phyloP scores from a whole-genome alignment of 371 early-diverging fungal species.

The Sporodiniella umbellata region DNA sequence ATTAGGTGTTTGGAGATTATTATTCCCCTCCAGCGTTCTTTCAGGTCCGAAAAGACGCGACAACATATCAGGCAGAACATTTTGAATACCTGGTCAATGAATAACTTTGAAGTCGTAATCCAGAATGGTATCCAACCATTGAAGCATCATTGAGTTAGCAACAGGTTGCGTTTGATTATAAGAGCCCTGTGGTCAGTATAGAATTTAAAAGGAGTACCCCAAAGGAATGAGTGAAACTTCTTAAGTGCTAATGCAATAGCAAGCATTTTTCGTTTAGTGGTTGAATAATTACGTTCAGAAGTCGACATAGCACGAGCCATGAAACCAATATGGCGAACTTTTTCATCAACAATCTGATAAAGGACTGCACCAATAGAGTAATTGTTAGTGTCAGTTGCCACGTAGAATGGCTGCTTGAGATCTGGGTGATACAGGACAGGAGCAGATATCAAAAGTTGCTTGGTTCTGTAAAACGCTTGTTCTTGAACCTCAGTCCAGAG shows the following conservation, averaged over 20 bases:
- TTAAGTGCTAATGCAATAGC: slow-evolving; percentile 18
- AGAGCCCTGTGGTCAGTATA: slow-evolving; percentile 21
- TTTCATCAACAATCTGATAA: not conserved
- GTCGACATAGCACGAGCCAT: not conserved
- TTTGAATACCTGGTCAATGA: slow-evolving; percentile 17
- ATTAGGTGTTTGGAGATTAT: too few relatives aligned
- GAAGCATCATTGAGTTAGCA: slow-evolving; percentile 16
- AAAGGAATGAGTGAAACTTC: slow-evolving; percentile 28
- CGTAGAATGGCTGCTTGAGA: too few relatives aligned
- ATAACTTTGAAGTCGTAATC: slow-evolving; percentile 20
- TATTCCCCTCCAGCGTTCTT: too few relatives aligned
- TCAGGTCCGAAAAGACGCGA: slow-evolving; percentile 15
- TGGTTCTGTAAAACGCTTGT: too few relatives aligned
- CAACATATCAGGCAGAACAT: slow-evolving; percentile 15
- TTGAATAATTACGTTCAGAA: slow-evolving; percentile 2
- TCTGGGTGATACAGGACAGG: not conserved
- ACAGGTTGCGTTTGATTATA: slow-evolving; percentile 19
- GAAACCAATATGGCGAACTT: slow-evolving; percentile 2
- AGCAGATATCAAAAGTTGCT: too few relatives aligned
- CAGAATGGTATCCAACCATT: slow-evolving; percentile 22
- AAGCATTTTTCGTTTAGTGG: not conserved
- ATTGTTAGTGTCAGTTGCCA: too few relatives aligned
- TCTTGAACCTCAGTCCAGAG: too few relatives aligned
- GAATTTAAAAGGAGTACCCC: slow-evolving; percentile 18
- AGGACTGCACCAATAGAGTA: not conserved